Conservation (phyloP, 331 rosid species). For the Prunus yedoensis region DNA sequence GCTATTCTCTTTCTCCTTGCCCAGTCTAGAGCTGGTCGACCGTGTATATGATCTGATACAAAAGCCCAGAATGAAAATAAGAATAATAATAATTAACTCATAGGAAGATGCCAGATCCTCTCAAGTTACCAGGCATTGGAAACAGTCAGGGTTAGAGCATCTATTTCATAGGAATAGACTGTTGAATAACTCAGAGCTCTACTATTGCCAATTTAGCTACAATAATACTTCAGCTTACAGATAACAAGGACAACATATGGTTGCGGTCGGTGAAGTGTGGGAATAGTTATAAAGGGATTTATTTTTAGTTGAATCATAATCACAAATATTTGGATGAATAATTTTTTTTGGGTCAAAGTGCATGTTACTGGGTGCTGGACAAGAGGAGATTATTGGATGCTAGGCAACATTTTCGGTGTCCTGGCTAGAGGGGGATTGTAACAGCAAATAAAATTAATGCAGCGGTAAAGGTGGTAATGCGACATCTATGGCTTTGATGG, state of each 20-base stretch:
- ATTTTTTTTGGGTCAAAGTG: background rate
- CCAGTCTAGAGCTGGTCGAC: too few relatives aligned
- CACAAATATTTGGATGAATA: background rate
- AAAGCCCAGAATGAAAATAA: too few relatives aligned
- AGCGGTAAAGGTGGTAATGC: constrained; percentile 1
- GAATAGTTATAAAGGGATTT: background rate
- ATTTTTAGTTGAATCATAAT: background rate
- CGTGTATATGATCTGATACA: too few relatives aligned
- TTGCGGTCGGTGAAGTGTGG: background rate
- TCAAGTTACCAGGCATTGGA: too few relatives aligned
- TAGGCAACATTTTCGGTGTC: background rate
- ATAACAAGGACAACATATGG: background rate
- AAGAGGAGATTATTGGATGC: constrained; percentile 9
- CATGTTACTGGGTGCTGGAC: background rate
- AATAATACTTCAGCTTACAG: background rate
- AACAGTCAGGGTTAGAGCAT: too few relatives aligned
- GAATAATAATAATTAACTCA: too few relatives aligned
- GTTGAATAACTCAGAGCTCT: too few relatives aligned
- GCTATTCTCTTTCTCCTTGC: too few relatives aligned
- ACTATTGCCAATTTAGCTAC: background rate
- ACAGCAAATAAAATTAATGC: background rate
- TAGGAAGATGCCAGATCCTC: too few relatives aligned
- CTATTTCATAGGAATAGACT: too few relatives aligned
- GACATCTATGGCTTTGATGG: background rate
- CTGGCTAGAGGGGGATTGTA: background rate